Evolutionary conservation across 1,284 basidiomycete genomes (phyloP), one percentile per base, ranked within the genome.

Genomic region (Cryptococcus hybrid): DNA sequence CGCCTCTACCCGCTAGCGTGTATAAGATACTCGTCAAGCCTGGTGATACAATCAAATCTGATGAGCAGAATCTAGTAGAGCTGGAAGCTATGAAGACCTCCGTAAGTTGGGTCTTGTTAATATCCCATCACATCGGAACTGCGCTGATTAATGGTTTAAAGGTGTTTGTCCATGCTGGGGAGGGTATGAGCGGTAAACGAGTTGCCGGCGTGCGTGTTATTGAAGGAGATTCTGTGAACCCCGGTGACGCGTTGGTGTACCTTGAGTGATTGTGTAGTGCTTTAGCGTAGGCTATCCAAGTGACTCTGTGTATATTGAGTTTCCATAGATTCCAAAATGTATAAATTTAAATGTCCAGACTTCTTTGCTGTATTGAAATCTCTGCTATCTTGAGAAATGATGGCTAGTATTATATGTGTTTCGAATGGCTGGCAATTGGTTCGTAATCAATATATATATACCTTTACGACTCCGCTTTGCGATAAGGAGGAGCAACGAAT

Each of bases 41-140:
- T 7, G 47, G 47, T 5, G 47, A 48, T 15, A 36, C 37, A n/a
- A 36, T 48, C 15, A 4, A 34, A 6, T 18, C 15, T 6, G 47
- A 48, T 9, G 47, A 48, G 47, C 47, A 48, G 47, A 48, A 48
- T 36, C 8, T 48, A 13, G 47, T 48, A 13, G 47, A 48, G 47
- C 47, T 48, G 30, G 47, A 48, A 12, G 47, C 47, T 30, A 48
- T 48, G 47, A 48, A 48, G 47, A 48, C 47, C 8, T 48, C 47
- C 34, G 47, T 48, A 24, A 24, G 24, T 24, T 24, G 24, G 24
- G 24, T 24, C 24, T 24, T n/a, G 7, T 12, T 24, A 45, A 43
- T 11, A 12, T 43, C 40, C 40, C 40, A 15, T 15, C 40, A 43
- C 40, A 15, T 43, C 24, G 24, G 24, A 24, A 24, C 24, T 24